A percentile compares a stretch with the other conserved stretches of the same genome.
These are phyloP conservation scores for Monosporozyma unispora DNA, from an alignment of 805 yeast species.

Conservation along the genomic window DNA sequence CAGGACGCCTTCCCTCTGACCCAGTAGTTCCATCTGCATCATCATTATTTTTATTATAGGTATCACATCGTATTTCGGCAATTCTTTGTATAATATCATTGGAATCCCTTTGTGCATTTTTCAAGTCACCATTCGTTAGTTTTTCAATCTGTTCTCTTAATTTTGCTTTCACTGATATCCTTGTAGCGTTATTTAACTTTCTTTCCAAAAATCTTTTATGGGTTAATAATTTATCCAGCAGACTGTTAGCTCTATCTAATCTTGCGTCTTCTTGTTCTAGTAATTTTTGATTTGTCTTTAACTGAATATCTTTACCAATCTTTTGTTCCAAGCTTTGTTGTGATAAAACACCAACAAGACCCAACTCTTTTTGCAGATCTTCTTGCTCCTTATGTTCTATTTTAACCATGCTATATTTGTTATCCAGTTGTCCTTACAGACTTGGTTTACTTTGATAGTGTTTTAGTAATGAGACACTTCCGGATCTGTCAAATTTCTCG, in stretches of 20 bases:
- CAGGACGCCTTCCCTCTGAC: constrained; percentile 40
- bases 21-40: constrained; percentile 9
- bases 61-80: constrained; percentile 18
- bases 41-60: constrained; percentile 6
- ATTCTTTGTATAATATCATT: constrained; percentile 49
- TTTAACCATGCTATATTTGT: not conserved
- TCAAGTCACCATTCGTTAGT: constrained; percentile 42
- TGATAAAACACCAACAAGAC: constrained; percentile 53
- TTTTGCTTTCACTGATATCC: constrained; percentile 55
- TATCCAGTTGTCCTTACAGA: no score
- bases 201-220: constrained; percentile 41
- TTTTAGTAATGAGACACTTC: not conserved
- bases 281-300: constrained; percentile 50
- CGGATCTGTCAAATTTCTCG: not conserved
- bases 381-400: constrained; percentile 6
- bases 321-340: constrained; percentile 72
- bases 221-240: constrained; percentile 35
- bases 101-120: constrained; percentile 49
- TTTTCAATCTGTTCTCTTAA: constrained; percentile 46
- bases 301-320: constrained; percentile 62
- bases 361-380: constrained; percentile 31
- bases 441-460: not conserved
- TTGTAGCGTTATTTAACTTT: constrained; percentile 44
- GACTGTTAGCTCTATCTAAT: constrained; percentile 53
- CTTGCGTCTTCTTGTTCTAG: constrained; percentile 67